Conservation (phyloP, 805 yeast species). For the Cephaloascus albidus region DNA sequence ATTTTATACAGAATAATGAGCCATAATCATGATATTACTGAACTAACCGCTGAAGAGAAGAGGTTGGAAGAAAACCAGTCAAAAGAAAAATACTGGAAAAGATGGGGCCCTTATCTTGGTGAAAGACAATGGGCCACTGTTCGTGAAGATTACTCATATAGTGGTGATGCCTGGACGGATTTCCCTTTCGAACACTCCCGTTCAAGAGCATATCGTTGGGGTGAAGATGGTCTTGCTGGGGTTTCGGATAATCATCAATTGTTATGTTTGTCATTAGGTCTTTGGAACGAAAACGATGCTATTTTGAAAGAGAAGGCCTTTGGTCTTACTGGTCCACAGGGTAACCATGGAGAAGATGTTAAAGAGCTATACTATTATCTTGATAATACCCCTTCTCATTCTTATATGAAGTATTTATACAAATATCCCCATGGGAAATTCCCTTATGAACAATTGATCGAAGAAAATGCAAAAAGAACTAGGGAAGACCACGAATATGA, state of each 20-base stretch:
- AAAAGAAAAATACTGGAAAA: slow-evolving; percentile 53
- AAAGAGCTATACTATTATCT: slow-evolving; percentile 78
- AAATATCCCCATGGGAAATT: slow-evolving; percentile 84
- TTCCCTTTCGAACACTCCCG: slow-evolving; percentile 82
- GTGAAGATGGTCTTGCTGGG: slow-evolving; percentile 93
- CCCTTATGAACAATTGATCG: slow-evolving; percentile 71
- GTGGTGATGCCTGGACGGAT: slow-evolving; percentile 87
- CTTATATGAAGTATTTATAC: slow-evolving; percentile 84
- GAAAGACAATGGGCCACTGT: slow-evolving; percentile 87
- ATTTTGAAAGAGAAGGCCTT: slow-evolving; percentile 78
- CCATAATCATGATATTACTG: not conserved
- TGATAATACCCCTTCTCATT: slow-evolving; percentile 89
- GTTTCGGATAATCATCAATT: slow-evolving; percentile 76
- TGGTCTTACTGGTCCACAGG: slow-evolving; percentile 88
- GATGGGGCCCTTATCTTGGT: slow-evolving; percentile 88
- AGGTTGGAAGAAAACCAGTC: slow-evolving; percentile 22
- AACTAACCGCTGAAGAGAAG: slow-evolving; percentile 24
- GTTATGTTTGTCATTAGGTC: slow-evolving; percentile 68
- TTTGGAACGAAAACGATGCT: slow-evolving; percentile 88
- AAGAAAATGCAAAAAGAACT: slow-evolving; percentile 55
- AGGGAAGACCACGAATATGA: slow-evolving; percentile 72
- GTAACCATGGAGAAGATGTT: slow-evolving; percentile 95
- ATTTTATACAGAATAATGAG: not conserved
- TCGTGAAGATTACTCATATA: slow-evolving; percentile 76
- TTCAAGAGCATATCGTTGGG: slow-evolving; percentile 84